phyloP scores from a whole-genome alignment of 1,284 basidiomycete species.

The Schizopora paradoxa region DNA sequence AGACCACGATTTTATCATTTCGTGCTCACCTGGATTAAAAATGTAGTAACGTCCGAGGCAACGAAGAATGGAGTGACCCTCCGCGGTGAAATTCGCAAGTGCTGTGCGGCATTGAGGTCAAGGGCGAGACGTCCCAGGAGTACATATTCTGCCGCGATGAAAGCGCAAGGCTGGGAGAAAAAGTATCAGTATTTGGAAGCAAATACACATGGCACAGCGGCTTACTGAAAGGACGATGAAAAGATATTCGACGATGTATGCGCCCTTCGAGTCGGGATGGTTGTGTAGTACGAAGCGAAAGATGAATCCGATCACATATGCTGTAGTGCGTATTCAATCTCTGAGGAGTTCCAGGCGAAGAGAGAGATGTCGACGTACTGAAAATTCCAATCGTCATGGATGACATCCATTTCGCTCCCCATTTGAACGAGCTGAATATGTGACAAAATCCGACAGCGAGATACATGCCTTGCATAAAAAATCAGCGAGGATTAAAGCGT shows the following conservation, averaged over 20 bases:
- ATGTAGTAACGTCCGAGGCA: slow-evolving; percentile 58
- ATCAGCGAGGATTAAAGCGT: too few species aligned
- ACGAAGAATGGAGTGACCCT: slow-evolving; percentile 51
- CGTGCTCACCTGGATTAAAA: slow-evolving; percentile 54
- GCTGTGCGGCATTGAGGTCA: slow-evolving; percentile 43
- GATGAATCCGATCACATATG: slow-evolving; percentile 47
- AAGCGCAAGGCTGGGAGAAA: slow-evolving; percentile 55
- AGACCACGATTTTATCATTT: background rate
- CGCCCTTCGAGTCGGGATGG: slow-evolving; percentile 39
- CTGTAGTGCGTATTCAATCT: slow-evolving; percentile 24
- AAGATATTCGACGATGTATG: slow-evolving; percentile 57
- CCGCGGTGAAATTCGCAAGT: slow-evolving; percentile 50
- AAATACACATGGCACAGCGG: slow-evolving; percentile 20
- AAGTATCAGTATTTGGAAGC: background rate
- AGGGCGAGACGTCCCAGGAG: slow-evolving; percentile 57
- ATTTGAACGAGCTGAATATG: slow-evolving; percentile 40
- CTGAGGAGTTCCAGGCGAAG: slow-evolving; percentile 1
- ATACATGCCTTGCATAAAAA: slow-evolving; percentile 43
- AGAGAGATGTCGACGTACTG: slow-evolving; percentile 32
- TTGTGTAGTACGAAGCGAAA: slow-evolving; percentile 44
- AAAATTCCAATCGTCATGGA: slow-evolving; percentile 62
- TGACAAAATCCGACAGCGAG: slow-evolving; percentile 48
- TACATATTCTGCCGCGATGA: slow-evolving; percentile 70
- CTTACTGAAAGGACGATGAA: slow-evolving; percentile 61
- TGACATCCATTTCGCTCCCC: slow-evolving; percentile 57